Conservation (phyloP, 768 basidiomycete species). For the Vararia minispora region DNA sequence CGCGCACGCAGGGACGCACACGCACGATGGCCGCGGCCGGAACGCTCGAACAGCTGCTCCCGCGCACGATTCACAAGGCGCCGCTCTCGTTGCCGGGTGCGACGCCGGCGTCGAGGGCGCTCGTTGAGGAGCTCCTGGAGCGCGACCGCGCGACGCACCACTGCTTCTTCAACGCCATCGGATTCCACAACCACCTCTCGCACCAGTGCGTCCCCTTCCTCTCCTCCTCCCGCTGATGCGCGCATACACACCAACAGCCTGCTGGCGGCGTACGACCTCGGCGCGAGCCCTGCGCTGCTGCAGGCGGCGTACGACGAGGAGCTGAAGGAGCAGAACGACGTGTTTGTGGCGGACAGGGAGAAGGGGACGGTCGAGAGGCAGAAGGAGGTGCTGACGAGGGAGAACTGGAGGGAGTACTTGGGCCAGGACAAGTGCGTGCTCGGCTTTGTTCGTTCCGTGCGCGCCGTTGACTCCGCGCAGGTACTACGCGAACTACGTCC, state of each 20-base stretch:
- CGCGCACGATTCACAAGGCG: slow-evolving; percentile 24
- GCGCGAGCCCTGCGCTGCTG: slow-evolving; percentile 33
- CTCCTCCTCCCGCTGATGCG: background rate
- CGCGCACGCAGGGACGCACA: no score
- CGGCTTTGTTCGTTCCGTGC: slow-evolving; percentile 14
- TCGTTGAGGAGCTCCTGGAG: slow-evolving; percentile 33
- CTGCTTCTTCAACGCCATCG: slow-evolving; percentile 32
- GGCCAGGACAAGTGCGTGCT: slow-evolving; percentile 33
- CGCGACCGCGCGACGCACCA: slow-evolving; percentile 39
- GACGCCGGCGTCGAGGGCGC: slow-evolving; percentile 29
- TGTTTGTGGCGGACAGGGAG: slow-evolving; percentile 25
- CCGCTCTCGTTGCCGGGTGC: slow-evolving; percentile 36
- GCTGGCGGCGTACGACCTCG: slow-evolving; percentile 46
- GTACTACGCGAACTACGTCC: slow-evolving; percentile 20
- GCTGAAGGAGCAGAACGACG: slow-evolving; percentile 26
- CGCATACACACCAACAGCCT: slow-evolving; percentile 23
- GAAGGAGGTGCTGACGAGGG: slow-evolving; percentile 22
- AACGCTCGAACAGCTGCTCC: slow-evolving; percentile 1
- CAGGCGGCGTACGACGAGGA: slow-evolving; percentile 39
- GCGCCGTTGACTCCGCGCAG: slow-evolving; percentile 22
- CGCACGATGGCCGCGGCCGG: no score
- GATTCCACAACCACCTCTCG: slow-evolving; percentile 47
- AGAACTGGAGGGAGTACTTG: slow-evolving; percentile 40
- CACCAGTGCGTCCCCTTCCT: slow-evolving; percentile 35
- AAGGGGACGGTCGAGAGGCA: slow-evolving; percentile 18